These are phyloP conservation scores for Fomitopsis pinicola DNA, from an alignment of 1,284 basidiomycete species.

Conservation along the genomic window DNA sequence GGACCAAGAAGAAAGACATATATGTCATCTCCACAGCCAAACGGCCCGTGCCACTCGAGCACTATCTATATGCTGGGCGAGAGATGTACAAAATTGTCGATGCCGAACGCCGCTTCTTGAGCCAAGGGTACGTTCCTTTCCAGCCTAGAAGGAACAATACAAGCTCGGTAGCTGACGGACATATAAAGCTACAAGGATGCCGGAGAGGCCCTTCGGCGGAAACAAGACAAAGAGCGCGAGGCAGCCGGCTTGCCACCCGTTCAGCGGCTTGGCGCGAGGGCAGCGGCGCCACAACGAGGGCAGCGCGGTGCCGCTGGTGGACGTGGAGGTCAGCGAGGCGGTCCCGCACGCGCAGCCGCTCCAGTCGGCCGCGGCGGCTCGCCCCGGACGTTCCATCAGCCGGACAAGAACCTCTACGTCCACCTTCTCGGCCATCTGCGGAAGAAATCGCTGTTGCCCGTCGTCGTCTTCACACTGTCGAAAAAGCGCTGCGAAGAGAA, in stretches of 20 bases:
- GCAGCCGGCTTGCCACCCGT: constrained; percentile 86
- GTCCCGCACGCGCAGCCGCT: constrained; percentile 43
- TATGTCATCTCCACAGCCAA: constrained; percentile 98
- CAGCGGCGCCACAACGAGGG: constrained; percentile 58
- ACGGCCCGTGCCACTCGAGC: constrained; percentile 95
- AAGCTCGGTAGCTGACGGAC: background rate
- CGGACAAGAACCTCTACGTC: constrained; percentile 91
- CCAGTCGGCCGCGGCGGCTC: constrained; percentile 47
- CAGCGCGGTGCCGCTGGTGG: constrained; percentile 46
- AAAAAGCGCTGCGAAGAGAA: constrained; percentile 98
- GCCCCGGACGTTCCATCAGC: constrained; percentile 60
- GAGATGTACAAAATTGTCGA: constrained; percentile 94
- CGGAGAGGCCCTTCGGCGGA: constrained; percentile 81
- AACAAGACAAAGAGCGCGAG: constrained; percentile 98
- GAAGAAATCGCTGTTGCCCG: constrained; percentile 86
- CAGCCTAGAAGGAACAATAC: background rate
- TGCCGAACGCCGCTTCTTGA: constrained; percentile 74
- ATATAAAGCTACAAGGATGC: constrained; percentile 81
- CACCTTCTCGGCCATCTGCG: constrained; percentile 86
- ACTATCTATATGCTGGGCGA: constrained; percentile 92
- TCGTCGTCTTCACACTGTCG: constrained; percentile 96
- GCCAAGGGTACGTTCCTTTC: constrained; percentile 51
- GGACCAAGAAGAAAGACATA: constrained; percentile 99
- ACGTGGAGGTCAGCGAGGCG: constrained; percentile 43
- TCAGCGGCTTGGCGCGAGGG: constrained; percentile 76